These are phyloP conservation scores for Hygrophila difformis DNA, from an alignment of 257 asterid genomes.

Conservation along the genomic window DNA sequence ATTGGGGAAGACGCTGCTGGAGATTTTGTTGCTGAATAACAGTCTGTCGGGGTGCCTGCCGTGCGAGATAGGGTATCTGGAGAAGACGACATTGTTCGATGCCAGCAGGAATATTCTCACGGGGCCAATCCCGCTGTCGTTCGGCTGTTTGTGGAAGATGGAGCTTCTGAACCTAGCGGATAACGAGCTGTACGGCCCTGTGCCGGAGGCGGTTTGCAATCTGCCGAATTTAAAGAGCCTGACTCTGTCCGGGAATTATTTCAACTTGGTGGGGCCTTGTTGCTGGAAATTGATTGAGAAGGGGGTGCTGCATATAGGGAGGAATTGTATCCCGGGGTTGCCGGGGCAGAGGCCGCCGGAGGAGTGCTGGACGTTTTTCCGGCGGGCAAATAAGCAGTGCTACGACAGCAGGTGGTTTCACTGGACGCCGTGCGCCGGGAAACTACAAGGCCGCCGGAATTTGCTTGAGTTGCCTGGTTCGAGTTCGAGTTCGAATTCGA, in stretches of 20 bases:
- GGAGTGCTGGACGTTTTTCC: conserved; percentile 18
- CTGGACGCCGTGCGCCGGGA: conserved; percentile 9
- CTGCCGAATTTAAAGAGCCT: conserved; percentile 16
- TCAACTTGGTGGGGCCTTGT: conserved; percentile 18
- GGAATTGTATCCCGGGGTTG: conserved; percentile 24
- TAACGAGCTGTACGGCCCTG: conserved; percentile 19
- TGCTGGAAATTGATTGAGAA: conserved; percentile 18
- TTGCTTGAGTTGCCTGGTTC: no score
- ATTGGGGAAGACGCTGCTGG: conserved; percentile 12
- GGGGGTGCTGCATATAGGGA: conserved; percentile 16
- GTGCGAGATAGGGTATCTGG: conserved; percentile 24
- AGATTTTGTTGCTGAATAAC: conserved; percentile 23
- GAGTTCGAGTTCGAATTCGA: no score
- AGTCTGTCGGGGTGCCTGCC: conserved; percentile 21
- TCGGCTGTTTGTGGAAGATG: conserved; percentile 21
- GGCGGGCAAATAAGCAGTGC: conserved; percentile 11
- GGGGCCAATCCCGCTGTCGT: conserved; percentile 25
- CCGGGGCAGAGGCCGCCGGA: conserved; percentile 20
- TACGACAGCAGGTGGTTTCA: neutral
- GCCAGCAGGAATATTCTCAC: conserved; percentile 20
- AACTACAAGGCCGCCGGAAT: neutral
- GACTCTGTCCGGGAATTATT: conserved; percentile 17
- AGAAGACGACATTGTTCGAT: conserved; percentile 21
- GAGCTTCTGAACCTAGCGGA: conserved; percentile 20
- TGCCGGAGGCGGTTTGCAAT: conserved; percentile 18